Evolutionary conservation across 441 rosid species (phyloP), one percentile per base, ranked within the genome.

Genomic region (Rhodomyrtus psidioides): DNA sequence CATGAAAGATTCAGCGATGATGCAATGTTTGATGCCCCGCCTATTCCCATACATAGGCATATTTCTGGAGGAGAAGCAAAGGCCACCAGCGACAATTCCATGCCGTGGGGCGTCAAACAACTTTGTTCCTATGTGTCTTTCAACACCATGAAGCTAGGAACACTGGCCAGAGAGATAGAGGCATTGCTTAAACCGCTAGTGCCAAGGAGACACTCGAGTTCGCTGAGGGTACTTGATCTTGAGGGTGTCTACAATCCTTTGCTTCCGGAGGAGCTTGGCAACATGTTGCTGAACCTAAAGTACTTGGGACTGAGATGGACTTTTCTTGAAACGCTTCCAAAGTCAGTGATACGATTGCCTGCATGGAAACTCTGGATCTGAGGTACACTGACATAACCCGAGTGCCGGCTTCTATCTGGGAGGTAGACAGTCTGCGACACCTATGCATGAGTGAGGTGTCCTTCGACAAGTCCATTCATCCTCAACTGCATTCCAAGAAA

Each of bases 21-120:
- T 9, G 30, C 27, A 46, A 24, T 12, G 83, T 46, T 81, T 13
- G 34, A 3, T 26, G 55, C 55, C 55, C 23, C 1, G 34, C 23
- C 34, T 15, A 26, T 81, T 6, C 34, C 55, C 0, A 39, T 39
- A 39, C 42, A 39, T 39, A 39, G 42, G 42, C 42, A 39, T 39
- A 39, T 39, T 39, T 79, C 19, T 39, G 53, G 9, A 46, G 51
- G 53, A 21, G 19, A 23, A 51, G 54, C 54, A 79, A 24, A 23
- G 4, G 65, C 9, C 9, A 7, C 34, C 21, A 1, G 7, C 0
- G 2, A 17, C 44, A 16, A 0, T 8, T 30, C 24, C 24, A 0
- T 1, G 0, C 24, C 0, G 0, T 81, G 2, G 0, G 2, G 26
- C 39, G 6, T 81, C 57, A 28, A 9, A 51, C 42, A 81, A 23